These are phyloP conservation scores for Chalciporus pseudorubinellus DNA, from an alignment of 768 basidiomycete genomes.

Conservation along the genomic window DNA sequence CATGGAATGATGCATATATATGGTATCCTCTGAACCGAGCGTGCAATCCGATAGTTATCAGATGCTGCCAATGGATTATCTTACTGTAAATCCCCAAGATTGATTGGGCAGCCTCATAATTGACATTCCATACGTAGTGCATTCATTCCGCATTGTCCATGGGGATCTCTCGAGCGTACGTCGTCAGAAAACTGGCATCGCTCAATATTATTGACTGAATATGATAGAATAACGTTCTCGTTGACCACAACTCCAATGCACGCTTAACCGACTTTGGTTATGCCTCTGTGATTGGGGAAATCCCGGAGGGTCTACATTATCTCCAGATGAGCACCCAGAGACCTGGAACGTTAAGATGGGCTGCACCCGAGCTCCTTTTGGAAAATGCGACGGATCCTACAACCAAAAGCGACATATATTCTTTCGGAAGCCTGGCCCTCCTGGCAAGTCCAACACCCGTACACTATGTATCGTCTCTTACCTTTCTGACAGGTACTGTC, in stretches of 20 bases:
- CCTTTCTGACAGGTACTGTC: slow-evolving; percentile 20
- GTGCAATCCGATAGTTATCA: slow-evolving; percentile 12
- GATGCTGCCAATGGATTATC: slow-evolving; percentile 9
- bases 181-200: not conserved
- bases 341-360: slow-evolving; percentile 40
- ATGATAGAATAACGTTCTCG: slow-evolving; percentile 4
- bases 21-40: slow-evolving; percentile 20
- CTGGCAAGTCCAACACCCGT: slow-evolving; percentile 8
- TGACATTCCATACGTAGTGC: slow-evolving; percentile 1
- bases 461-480: not conserved
- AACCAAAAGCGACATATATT: slow-evolving; percentile 15
- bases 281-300: slow-evolving; percentile 3
- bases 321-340: slow-evolving; percentile 29
- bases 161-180: slow-evolving; percentile 12
- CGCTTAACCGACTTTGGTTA: slow-evolving; percentile 5
- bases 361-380: slow-evolving; percentile 32
- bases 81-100: not conserved
- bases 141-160: slow-evolving; percentile 12
- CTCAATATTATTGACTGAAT: not conserved
- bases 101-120: too few relatives aligned
- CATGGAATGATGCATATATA: slow-evolving; percentile 12
- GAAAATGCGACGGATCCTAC: not conserved
- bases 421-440: slow-evolving; percentile 29
- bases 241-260: not conserved
- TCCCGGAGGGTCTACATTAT: not conserved